These are phyloP conservation scores for Mycena galopus DNA, from an alignment of 768 basidiomycete species.

Conservation along the genomic window DNA sequence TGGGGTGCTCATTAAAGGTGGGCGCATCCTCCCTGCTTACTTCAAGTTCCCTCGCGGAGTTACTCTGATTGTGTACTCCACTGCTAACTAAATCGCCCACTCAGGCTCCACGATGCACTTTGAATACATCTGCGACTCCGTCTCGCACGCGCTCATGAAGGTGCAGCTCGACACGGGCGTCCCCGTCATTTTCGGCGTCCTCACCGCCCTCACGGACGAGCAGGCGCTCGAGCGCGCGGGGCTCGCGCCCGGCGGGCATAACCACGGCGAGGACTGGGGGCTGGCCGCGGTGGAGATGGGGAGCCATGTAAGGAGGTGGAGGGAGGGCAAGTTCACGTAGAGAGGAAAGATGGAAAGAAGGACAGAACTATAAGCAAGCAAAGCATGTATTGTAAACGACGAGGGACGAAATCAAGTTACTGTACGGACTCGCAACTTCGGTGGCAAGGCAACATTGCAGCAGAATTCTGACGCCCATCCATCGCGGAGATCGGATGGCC, in stretches of 20 bases:
- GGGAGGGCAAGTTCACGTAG: conserved; percentile 70
- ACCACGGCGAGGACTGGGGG: conserved; percentile 99
- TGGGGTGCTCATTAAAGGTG: conserved; percentile 94
- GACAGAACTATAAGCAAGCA: neutral
- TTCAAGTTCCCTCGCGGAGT: too few relatives aligned
- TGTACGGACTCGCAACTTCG: too few relatives aligned
- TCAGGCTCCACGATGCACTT: conserved; percentile 94
- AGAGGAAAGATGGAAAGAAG: neutral
- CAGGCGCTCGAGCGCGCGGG: conserved; percentile 97
- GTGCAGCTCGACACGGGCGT: conserved; percentile 94
- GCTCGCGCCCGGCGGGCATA: conserved; percentile 88
- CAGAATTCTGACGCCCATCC: too few relatives aligned
- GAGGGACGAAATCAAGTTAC: neutral
- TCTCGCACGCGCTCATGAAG: conserved; percentile 94
- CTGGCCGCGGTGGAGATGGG: conserved; percentile 96
- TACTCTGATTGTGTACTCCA: too few relatives aligned
- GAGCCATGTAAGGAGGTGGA: conserved; percentile 73
- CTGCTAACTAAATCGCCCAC: neutral
- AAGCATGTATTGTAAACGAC: conserved; percentile 3
- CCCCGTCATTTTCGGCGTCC: conserved; percentile 96
- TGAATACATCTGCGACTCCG: conserved; percentile 97
- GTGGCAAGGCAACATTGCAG: too few relatives aligned
- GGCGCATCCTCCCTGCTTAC: neutral
- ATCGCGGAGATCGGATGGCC: too few relatives aligned
- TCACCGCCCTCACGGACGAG: conserved; percentile 92